Conservation (phyloP, 1,139 yeast genomes). For the Suhomyces terraborum region DNA sequence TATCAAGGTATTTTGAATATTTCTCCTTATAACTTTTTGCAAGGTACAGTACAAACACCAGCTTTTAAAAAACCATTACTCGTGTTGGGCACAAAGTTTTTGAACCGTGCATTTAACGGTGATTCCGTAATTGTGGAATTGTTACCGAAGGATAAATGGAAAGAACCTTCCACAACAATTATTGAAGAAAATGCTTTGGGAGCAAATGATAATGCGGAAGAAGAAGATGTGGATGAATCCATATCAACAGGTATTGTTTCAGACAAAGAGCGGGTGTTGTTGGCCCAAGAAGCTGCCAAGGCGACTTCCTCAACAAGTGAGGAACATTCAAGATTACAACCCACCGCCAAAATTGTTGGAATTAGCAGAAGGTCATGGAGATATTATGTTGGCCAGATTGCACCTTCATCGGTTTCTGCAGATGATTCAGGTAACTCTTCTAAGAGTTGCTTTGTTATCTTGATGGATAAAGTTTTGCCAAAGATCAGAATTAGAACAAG, state of each 20-base stretch:
- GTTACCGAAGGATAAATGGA: conserved; percentile 86
- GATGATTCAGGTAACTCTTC: conserved; percentile 60
- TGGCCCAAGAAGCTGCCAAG: conserved; percentile 79
- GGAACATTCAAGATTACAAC: conserved; percentile 57
- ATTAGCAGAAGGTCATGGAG: conserved; percentile 92
- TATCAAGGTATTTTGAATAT: conserved; percentile 83
- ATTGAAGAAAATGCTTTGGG: conserved; percentile 72
- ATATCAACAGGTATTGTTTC: conserved; percentile 50
- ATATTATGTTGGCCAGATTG: conserved; percentile 91
- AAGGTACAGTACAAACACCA: conserved; percentile 76
- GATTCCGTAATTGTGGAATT: conserved; percentile 91
- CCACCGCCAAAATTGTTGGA: conserved; percentile 92
- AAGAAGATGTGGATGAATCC: conserved; percentile 44
- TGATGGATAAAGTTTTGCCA: conserved; percentile 90
- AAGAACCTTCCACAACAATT: conserved; percentile 76
- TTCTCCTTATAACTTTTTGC: conserved; percentile 84
- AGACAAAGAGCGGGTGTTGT: conserved; percentile 72
- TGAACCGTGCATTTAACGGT: conserved; percentile 90
- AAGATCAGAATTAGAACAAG: conserved; percentile 85
- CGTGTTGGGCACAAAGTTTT: conserved; percentile 76
- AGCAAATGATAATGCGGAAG: conserved; percentile 61
- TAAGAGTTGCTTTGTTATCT: conserved; percentile 77
- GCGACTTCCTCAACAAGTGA: conserved; percentile 41
- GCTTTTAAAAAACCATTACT: conserved; percentile 82
- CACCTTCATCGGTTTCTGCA: conserved; percentile 70